Evolutionary conservation across 371 early-diverging fungal species (phyloP).

Genomic region (Sanchytrium tribonematis): DNA sequence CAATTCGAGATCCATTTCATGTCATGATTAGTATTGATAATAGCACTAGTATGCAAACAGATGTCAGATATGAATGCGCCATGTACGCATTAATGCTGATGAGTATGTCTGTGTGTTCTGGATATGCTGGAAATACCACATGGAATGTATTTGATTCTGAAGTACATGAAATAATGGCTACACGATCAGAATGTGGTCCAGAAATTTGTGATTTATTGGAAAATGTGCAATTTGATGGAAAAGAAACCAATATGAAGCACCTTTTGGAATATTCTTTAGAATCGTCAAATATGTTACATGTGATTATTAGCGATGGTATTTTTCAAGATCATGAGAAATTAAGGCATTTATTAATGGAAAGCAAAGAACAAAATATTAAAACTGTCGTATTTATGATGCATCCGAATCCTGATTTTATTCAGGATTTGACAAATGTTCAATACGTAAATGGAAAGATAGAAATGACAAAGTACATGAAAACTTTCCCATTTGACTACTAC

Average conservation of each 20-base stretch:
- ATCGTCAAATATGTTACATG: conserved; percentile 72
- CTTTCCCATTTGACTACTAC: too few relatives aligned
- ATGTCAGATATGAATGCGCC: conserved; percentile 58
- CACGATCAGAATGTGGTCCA: conserved; percentile 35
- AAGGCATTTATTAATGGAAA: conserved; percentile 41
- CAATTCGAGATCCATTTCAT: conserved; percentile 88
- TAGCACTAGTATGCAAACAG: conserved; percentile 83
- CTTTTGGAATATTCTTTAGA: conserved; percentile 48
- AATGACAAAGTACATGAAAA: conserved; percentile 69
- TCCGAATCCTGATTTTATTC: conserved; percentile 5
- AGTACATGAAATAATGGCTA: background rate
- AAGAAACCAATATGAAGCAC: conserved; percentile 46
- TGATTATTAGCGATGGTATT: conserved; percentile 86
- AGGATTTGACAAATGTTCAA: conserved; percentile 19
- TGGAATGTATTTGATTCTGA: conserved; percentile 62
- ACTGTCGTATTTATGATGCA: conserved; percentile 62
- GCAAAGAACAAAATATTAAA: conserved; percentile 63
- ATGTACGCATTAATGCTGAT: conserved; percentile 71
- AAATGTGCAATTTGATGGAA: conserved; percentile 68
- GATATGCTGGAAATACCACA: conserved; percentile 68
- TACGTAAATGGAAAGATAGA: conserved; percentile 26
- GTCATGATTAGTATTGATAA: conserved; percentile 96
- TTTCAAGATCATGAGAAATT: conserved; percentile 68
- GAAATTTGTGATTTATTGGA: conserved; percentile 58
- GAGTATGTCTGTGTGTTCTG: conserved; percentile 66